Conservation (phyloP, 768 basidiomycete species). For the Boletus barrowsii region DNA sequence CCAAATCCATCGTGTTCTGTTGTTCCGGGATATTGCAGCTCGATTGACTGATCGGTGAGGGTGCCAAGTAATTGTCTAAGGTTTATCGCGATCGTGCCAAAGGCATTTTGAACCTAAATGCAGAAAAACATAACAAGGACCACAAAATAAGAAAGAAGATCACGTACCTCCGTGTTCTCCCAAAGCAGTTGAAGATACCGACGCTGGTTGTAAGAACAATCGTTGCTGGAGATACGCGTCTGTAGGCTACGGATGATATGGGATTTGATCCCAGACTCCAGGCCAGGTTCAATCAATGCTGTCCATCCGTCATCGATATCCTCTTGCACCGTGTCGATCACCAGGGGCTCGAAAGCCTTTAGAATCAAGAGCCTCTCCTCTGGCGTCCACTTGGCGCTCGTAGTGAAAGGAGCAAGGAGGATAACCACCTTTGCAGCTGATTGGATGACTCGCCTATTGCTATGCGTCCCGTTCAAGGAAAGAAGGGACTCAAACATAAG, state of each 20-base stretch:
- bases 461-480: constrained; percentile 57
- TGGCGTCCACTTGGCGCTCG: constrained; percentile 46
- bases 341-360: constrained; percentile 63
- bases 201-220: constrained; percentile 16
- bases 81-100: constrained; percentile 27
- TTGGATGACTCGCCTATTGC: constrained; percentile 62
- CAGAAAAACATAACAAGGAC: neutral
- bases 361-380: constrained; percentile 66
- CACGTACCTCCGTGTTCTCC: constrained; percentile 65
- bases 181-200: constrained; percentile 60
- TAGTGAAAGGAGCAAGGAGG: constrained; percentile 41
- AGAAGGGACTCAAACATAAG: constrained; percentile 70
- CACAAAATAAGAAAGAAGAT: neutral
- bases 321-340: constrained; percentile 38
- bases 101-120: constrained; percentile 52
- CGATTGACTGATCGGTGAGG: constrained; percentile 23
- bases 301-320: constrained; percentile 34
- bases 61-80: constrained; percentile 44
- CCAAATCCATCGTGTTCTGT: constrained; percentile 59
- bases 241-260: constrained; percentile 44
- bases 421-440: constrained; percentile 54
- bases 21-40: constrained; percentile 24
- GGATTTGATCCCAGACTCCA: constrained; percentile 60
- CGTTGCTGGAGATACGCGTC: constrained; percentile 3
- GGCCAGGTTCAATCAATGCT: constrained; percentile 47